Base-by-base conservation (phyloP, 2,329 filamentous ascomycete genomes). In the Epichloe sylvatica region DNA sequence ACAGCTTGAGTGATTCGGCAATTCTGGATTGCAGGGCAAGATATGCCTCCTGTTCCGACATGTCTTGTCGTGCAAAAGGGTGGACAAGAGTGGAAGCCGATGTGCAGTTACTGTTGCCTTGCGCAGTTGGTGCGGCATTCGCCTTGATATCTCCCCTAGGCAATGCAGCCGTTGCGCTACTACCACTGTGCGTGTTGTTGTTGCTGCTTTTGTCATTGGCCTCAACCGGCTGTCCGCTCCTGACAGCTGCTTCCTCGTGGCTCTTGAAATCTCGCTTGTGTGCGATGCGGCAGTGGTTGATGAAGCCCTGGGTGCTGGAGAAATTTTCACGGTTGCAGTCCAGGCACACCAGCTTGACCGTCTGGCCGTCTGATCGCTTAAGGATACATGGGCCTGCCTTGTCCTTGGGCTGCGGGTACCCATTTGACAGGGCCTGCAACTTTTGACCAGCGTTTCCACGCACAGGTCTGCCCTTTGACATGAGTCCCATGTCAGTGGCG, bases 281-380 rank as follows among this genome's bases (percentile, higher is more conserved):
- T 25, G 90, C 89, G 59, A 98, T 97, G 51, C 92, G 88, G 64
- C 91, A 97, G 64, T 98, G 92, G 62, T 98, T 98, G 70, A 98
- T 92, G 68, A 97, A 97, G n/a, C 92, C 92, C 66, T 97, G 92
- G 0, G 90, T 94, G 69, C 90, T 97, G 50, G 85, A 90, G 62
- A 97, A 97, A 65, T 96, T 87, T 64, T 88, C 86, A 55, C 91
- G 78, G 46, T 88, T 77, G 67, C 92, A 97, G 64, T 92, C 85
- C 52, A 86, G 69, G 71, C 92, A 98, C 54, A 94, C 84, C 45
- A 97, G 76, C 67, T 94, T 94, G 55, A 97, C 91, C 55, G 83
- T 81, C 61, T 86, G 76, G 50, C 86, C 86, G 67, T 97, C 90
- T 49, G 84, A 83, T 59, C 89, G 84, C 68, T 88, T 90, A 63